Base-by-base conservation (phyloP, 2,329 filamentous ascomycete genomes). In the Mycosphaerella arachidis region DNA sequence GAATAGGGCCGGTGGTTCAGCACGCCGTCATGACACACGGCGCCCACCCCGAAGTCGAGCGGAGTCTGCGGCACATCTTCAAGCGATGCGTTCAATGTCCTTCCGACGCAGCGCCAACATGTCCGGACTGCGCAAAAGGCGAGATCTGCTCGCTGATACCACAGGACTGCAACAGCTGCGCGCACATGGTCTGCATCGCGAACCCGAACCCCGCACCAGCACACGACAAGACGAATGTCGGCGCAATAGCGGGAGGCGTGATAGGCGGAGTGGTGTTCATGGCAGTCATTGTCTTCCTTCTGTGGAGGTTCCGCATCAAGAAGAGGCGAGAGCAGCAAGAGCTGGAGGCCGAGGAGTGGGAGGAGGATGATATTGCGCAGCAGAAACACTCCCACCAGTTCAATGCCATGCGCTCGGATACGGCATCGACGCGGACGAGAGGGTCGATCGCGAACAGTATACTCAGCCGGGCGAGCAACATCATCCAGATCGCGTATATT, bases 401-500 rank as follows among this genome's bases (percentile, higher is more conserved):
- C 77, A 79, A 66, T 75, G 82, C 64, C 82, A 85, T 67, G 82
- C 86, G 65, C 83, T 61, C 66, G 50, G 92, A 67, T 84, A 89
- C 57, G 94, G 92, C 10, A 90, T 90, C 48, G 86, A 94, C 73
- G 90, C 90, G n/a, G 88, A 93, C 57, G 84, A 89, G 69, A 64
- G 70, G 67, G 70, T 97, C 93, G 12, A 91, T 99, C 72, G 94
- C 94, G 16, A 97, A 92, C 9, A 97, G 93, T 29, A 92, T 97
- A 60, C 84, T 97, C 62, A 97, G 94, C 18, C 87, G 94, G 63
- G 94, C 94, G 53, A 97, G 94, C 71, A 99, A 99, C 79, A 93
- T 99, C 73, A 99, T 99, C 70, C 94, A 97, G 77, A 99, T 99
- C 76, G 94, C 94, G 58, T 99, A 97, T 75, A 97, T 99, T 66